Percentiles rank a stretch among this genome's conserved stretches.
Evolutionary conservation across 1,139 yeast genomes (phyloP).

Genomic region (Candida albicans): DNA sequence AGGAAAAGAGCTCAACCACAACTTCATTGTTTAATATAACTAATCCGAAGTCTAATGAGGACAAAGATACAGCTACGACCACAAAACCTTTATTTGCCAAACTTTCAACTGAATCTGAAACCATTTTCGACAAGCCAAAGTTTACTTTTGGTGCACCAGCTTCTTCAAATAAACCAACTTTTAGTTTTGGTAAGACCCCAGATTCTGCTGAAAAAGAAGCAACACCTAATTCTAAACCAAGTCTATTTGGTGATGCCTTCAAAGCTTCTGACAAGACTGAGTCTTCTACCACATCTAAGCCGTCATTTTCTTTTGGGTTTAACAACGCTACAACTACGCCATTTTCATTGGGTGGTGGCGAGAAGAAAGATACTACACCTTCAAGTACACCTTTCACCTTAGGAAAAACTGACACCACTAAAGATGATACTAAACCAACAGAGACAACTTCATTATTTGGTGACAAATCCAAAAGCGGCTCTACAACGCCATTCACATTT

Average conservation of each 20-base stretch:
- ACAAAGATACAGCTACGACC: too few relatives aligned
- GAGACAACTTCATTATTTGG: too few relatives aligned
- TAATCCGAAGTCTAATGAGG: too few relatives aligned
- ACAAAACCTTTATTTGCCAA: not conserved
- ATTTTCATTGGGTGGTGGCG: slow-evolving; percentile 13
- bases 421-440: too few relatives aligned
- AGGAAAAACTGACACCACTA: too few relatives aligned
- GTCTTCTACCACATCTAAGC: not conserved
- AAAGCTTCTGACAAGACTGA: too few relatives aligned
- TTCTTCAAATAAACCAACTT: too few relatives aligned
- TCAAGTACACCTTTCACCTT: not conserved
- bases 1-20: not conserved
- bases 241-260: slow-evolving; percentile 1
- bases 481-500: too few relatives aligned
- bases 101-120: not conserved
- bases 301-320: slow-evolving; percentile 1
- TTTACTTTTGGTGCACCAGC: slow-evolving; percentile 3
- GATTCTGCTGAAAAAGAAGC: not conserved
- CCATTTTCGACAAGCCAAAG: slow-evolving; percentile 6
- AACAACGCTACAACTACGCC: slow-evolving; percentile 9
- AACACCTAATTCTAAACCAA: not conserved
- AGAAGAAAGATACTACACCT: slow-evolving; percentile 5
- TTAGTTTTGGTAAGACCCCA: too few relatives aligned
- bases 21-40: too few relatives aligned
- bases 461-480: too few relatives aligned